Evolutionary conservation across 2,329 filamentous ascomycete genomes (phyloP), one percentile per base, ranked within the genome.

Genomic region (Penicillium italicum): DNA sequence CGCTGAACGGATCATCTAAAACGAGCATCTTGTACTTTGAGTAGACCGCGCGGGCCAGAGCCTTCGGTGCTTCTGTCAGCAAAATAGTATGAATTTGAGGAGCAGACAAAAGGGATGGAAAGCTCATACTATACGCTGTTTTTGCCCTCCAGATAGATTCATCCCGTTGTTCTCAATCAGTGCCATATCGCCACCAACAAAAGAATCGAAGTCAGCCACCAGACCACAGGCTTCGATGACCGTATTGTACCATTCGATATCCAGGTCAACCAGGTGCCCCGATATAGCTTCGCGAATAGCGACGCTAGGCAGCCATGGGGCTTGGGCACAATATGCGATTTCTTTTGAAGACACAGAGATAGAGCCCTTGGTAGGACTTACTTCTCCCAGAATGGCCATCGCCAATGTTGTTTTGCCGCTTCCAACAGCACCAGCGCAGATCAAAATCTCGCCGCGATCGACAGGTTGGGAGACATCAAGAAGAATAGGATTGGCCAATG

Each of bases 241-340:
- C 20, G 37, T 16, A 16, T 40, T 40, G 12, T 40, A 40, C 37
- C 37, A 40, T 9, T 40, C 37, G 20, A 16, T 40, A 40, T 57
- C 55, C 30, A 42, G 34, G 3, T 12, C 18, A 12, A 22, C 18
- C 11, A 36, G 34, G 1, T 36, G 10, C 9, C 45, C 55, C 6
- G 44, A 42, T 38, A 57, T 54, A 16, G 44, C 20, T 37, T 50
- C 46, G 1, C 50, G 50, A 16, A 53, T 46, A 18, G 50, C 40
- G 24, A 24, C 50, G 30, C 42, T 50, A 24, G 38, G 45, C 9
- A 57, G 28, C 55, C 55, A 57, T 6, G 30, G 28, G 14, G 5
- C 16, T 20, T 47, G 33, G 7, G 45, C 45, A 10, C 45, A 47
- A 28, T 18, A 47, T 22, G 33, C 45, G 26, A 47, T 47, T 9